A percentile compares a stretch with the other conserved stretches of the same genome.
Evolutionary conservation across 2,329 filamentous ascomycete genomes (phyloP).

Genomic region (Paramyrothecium sp.): DNA sequence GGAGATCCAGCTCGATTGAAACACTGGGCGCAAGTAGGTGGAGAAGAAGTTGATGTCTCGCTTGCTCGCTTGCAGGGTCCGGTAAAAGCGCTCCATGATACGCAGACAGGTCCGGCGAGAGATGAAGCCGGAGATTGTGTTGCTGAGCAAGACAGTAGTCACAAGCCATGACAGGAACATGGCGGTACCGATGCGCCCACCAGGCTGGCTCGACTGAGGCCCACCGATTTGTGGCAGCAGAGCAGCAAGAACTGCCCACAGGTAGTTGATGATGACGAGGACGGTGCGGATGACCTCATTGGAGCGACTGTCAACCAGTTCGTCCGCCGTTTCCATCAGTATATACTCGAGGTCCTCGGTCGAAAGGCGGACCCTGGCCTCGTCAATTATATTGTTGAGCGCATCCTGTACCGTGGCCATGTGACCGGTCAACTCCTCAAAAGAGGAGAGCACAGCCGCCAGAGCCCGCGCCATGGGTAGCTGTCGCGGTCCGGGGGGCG

Average conservation of each 20-base stretch:
- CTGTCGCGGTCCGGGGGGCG: neutral
- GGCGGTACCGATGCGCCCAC: conserved; percentile 6
- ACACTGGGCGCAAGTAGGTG: neutral
- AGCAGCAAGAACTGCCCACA: conserved; percentile 5
- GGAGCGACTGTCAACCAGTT: conserved; percentile 4
- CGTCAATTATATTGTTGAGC: conserved; percentile 3
- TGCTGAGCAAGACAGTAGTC: conserved; percentile 8
- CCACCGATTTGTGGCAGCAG: conserved; percentile 3
- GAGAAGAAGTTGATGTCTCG: conserved; percentile 3
- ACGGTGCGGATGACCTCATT: conserved; percentile 7
- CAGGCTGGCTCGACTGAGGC: conserved; percentile 1
- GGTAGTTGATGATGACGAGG: conserved; percentile 9
- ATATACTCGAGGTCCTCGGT: conserved; percentile 4
- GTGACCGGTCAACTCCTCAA: conserved; percentile 11
- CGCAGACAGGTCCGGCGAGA: conserved; percentile 4
- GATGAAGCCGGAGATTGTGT: conserved; percentile 6
- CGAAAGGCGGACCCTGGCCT: conserved; percentile 2
- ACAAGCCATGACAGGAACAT: conserved; percentile 7
- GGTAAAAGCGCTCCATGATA: conserved; percentile 2
- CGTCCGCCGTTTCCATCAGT: conserved; percentile 1
- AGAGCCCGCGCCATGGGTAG: conserved; percentile 2
- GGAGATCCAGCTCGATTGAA: neutral
- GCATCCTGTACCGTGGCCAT: conserved; percentile 6
- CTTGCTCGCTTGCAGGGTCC: conserved; percentile 4
- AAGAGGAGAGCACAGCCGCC: conserved; percentile 7